Conservation (phyloP, 768 basidiomycete species). For the Calocera viscosa region DNA sequence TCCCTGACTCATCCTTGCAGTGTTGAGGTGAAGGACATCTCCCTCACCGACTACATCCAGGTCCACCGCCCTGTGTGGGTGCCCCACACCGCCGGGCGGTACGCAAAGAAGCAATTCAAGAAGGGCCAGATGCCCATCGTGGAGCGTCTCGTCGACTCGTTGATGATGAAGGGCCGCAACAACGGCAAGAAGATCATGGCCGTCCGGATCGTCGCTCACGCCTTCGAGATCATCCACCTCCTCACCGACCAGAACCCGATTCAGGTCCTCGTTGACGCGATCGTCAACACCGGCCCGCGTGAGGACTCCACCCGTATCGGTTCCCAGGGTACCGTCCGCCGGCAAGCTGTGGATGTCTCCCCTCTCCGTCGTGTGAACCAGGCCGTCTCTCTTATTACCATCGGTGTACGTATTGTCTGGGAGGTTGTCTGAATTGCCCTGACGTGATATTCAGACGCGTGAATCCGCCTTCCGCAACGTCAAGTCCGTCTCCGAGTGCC, state of each 20-base stretch:
- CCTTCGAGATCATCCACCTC: constrained; percentile 99
- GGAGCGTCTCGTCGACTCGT: constrained; percentile 95
- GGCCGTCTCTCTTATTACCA: constrained; percentile 85
- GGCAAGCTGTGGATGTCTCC: constrained; percentile 99
- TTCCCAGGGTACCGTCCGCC: constrained; percentile 97
- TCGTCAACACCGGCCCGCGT: constrained; percentile 98
- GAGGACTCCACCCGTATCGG: constrained; percentile 99
- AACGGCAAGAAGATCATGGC: constrained; percentile 99
- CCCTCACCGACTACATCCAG: constrained; percentile 98
- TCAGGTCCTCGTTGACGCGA: constrained; percentile 95
- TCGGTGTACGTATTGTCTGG: constrained; percentile 54
- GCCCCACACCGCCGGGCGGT: constrained; percentile 97
- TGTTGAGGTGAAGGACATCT: constrained; percentile 99
- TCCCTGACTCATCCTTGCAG: constrained; percentile 31
- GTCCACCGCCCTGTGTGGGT: constrained; percentile 94
- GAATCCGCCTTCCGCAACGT: constrained; percentile 99
- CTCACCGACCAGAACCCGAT: constrained; percentile 99
- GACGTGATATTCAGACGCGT: constrained; percentile 56
- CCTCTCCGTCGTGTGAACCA: constrained; percentile 98
- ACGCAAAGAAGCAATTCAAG: constrained; percentile 99
- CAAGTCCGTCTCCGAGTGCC: constrained; percentile 97
- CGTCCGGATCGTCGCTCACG: constrained; percentile 97
- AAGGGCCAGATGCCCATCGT: constrained; percentile 99
- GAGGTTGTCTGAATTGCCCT: constrained; percentile 9
- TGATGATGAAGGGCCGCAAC: constrained; percentile 99